Evolutionary conservation across 2,329 filamentous ascomycete genomes (phyloP), one percentile per base, ranked within the genome.

Genomic region (Blumeriella jaapii): DNA sequence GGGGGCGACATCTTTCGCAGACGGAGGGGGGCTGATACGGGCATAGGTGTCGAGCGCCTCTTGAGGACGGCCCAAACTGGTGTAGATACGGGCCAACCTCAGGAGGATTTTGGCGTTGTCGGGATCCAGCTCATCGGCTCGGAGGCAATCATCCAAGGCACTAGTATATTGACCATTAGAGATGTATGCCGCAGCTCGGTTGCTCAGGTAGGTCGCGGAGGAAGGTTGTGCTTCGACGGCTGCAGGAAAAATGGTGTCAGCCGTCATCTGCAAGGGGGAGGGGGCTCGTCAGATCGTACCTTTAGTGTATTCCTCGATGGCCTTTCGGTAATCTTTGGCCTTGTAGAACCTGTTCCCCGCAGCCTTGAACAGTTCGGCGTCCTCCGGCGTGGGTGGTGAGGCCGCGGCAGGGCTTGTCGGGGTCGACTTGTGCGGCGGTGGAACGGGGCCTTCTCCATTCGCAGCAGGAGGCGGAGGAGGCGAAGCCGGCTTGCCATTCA

Each of bases 291-390:
- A 16, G 14, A 30, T 6, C 34, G 25, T 67, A 94, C 89, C 89
- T 74, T 93, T 94, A 49, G 82, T 84, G 60, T 96, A 98, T 60
- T 95, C 85, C 49, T 82, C 73, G 57, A 96, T 87, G 15, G 91
- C 89, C 55, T 82, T 80, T 41, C 69, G 64, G 59, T 89, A 98
- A 54, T 95, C 83, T 57, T 81, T 84, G 45, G 87, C 83, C 66
- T 95, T 96, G 72, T 95, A 98, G 55, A 84, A 89, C 55, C 91
- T 91, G 65, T 98, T 98, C 40, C 91, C 91, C 2, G 83, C 75
- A 50, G 82, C 74, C 68, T 98, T 98, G 71, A 80, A 94, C 9
- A 76, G 69, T 62, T 98, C 91, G 16, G 89, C 85, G 55, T 95
- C 84, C 35, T 89, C 82, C 34, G 40, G 39, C 2, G 45, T 52